phyloP scores from a whole-genome alignment of 2,329 filamentous ascomycete genomes.

The Furcasterigmium sp. region DNA sequence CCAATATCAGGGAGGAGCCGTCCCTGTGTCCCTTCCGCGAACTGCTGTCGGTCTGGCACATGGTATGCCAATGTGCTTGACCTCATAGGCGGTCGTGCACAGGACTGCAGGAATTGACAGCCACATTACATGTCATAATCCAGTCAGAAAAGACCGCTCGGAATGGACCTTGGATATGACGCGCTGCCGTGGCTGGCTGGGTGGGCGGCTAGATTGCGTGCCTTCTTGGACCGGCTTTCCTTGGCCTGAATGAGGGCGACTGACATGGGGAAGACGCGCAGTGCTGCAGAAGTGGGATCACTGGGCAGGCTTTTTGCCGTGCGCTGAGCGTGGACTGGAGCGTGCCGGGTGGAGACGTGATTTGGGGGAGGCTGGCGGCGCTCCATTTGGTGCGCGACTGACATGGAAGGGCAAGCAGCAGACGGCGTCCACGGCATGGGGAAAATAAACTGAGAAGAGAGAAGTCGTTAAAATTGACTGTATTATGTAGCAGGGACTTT shows the following conservation, averaged over 20 bases:
- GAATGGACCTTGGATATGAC: not conserved
- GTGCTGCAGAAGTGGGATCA: no score
- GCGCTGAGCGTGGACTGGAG: not conserved
- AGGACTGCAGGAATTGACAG: no score
- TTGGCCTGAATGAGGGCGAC: not conserved
- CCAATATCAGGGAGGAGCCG: no score
- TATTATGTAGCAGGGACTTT: not conserved
- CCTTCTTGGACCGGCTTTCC: not conserved
- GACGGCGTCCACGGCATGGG: no score
- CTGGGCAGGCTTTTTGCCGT: no score
- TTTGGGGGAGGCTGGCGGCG: constrained; percentile 12
- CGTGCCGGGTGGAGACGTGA: constrained; percentile 12
- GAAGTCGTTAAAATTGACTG: not conserved
- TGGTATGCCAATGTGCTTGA: no score
- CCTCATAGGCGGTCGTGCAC: no score
- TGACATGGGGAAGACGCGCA: constrained; percentile 8
- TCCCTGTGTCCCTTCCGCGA: no score
- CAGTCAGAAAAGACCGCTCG: no score
- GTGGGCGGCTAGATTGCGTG: not conserved
- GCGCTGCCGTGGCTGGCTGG: not conserved
- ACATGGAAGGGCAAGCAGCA: no score
- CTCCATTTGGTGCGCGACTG: not conserved
- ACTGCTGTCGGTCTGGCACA: no score
- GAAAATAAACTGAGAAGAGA: not conserved
- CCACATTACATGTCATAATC: no score